A percentile compares a stretch with the other conserved stretches of the same genome.
These are phyloP conservation scores for Colletotrichum liriopes DNA, from an alignment of 2,329 filamentous ascomycete genomes.

Conservation along the genomic window DNA sequence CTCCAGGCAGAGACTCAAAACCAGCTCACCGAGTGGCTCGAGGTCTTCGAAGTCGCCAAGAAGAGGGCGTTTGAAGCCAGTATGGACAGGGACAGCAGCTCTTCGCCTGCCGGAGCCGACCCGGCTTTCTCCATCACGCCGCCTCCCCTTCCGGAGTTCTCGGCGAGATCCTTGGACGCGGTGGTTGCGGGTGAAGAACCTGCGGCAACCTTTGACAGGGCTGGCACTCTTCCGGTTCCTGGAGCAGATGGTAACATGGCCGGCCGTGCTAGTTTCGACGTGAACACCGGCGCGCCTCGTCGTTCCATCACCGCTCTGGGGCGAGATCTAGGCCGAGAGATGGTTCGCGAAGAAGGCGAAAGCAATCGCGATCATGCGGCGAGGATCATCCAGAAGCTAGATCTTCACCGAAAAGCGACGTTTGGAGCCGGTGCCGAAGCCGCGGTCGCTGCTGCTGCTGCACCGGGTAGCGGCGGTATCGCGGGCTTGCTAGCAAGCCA, in stretches of 20 bases:
- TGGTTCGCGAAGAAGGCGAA: slow-evolving; percentile 77
- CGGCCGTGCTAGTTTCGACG: slow-evolving; percentile 81
- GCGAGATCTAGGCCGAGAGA: slow-evolving; percentile 63
- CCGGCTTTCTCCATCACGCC: slow-evolving; percentile 94
- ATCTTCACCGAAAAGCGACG: slow-evolving; percentile 86
- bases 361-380: slow-evolving; percentile 85
- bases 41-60: slow-evolving; percentile 94
- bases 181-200: slow-evolving; percentile 69
- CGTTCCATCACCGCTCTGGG: slow-evolving; percentile 71
- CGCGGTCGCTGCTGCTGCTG: slow-evolving; percentile 55
- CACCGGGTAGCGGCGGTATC: slow-evolving; percentile 75
- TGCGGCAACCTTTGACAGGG: slow-evolving; percentile 66
- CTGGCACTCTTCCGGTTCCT: slow-evolving; percentile 76
- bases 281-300: slow-evolving; percentile 64
- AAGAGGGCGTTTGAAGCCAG: slow-evolving; percentile 88
- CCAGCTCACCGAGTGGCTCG: slow-evolving; percentile 95
- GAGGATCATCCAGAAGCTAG: slow-evolving; percentile 92
- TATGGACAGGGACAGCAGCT: slow-evolving; percentile 65
- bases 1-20: slow-evolving; percentile 93
- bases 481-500: slow-evolving; percentile 90
- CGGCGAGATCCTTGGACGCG: slow-evolving; percentile 82
- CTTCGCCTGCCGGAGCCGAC: slow-evolving; percentile 68
- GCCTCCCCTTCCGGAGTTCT: slow-evolving; percentile 90
- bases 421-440: slow-evolving; percentile 64
- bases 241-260: slow-evolving; percentile 69